Percentiles rank a stretch among this genome's conserved stretches.
Evolutionary conservation across 352 stramenopile species (phyloP).

Genomic region (Phytophthora ohioensis): DNA sequence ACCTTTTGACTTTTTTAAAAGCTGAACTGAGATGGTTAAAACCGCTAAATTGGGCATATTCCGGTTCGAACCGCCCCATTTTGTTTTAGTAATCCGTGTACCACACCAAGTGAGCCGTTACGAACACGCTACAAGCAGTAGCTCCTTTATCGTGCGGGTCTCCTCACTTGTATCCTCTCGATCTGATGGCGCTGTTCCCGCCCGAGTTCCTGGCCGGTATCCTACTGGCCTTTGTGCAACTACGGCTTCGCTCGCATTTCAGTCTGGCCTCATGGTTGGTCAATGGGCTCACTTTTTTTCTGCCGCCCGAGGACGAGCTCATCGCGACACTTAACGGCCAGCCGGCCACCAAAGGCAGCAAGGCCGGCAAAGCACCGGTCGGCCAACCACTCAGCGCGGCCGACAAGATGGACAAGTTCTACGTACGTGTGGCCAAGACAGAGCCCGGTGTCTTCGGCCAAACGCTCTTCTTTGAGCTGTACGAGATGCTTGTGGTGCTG

Average conservation of each 20-base stretch:
- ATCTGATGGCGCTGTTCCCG: conserved; percentile 72
- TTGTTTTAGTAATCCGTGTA: too few relatives aligned
- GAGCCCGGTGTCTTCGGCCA: conserved; percentile 71
- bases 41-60: too few relatives aligned
- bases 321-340: conserved; percentile 77
- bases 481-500: conserved; percentile 84
- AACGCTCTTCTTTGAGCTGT: conserved; percentile 85
- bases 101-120: neutral
- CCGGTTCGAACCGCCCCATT: too few relatives aligned
- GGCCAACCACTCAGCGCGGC: conserved; percentile 54
- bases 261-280: conserved; percentile 66
- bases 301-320: conserved; percentile 78
- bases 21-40: too few relatives aligned
- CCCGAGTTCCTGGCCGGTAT: conserved; percentile 79
- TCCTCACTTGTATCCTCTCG: neutral
- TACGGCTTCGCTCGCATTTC: conserved; percentile 70
- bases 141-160: neutral
- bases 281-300: conserved; percentile 77
- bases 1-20: neutral
- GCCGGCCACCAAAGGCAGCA: conserved; percentile 14
- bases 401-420: conserved; percentile 79
- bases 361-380: conserved; percentile 16
- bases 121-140: neutral
- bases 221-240: conserved; percentile 72
- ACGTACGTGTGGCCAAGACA: conserved; percentile 74